These are phyloP conservation scores for Trichoderma polysporum DNA, from an alignment of 2,329 filamentous ascomycete species.

Conservation along the genomic window DNA sequence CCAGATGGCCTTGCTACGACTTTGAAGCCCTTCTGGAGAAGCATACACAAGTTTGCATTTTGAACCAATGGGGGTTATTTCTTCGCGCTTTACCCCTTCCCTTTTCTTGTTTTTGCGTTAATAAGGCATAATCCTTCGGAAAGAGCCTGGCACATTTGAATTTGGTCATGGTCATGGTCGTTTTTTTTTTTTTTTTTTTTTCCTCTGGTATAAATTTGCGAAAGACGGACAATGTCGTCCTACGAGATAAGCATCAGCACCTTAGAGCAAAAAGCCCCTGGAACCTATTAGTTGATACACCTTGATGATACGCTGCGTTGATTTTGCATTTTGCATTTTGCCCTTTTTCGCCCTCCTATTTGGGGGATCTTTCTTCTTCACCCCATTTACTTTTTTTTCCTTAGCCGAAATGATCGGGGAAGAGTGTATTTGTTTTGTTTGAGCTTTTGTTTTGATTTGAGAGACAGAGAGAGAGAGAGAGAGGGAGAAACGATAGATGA, in stretches of 20 bases:
- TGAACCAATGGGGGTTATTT: background rate
- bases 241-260: conserved; percentile 1
- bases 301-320: conserved; percentile 18
- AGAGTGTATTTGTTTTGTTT: conserved; percentile 7
- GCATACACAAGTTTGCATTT: conserved; percentile 11
- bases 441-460: background rate
- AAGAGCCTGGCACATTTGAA: background rate
- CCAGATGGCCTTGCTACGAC: conserved; percentile 8
- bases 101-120: background rate
- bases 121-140: conserved; percentile 14
- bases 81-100: background rate
- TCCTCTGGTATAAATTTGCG: background rate
- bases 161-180: background rate
- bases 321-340: background rate
- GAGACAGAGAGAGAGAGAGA: background rate
- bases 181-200: background rate
- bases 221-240: background rate
- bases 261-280: conserved; percentile 16
- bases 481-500: background rate
- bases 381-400: background rate
- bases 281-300: conserved; percentile 15
- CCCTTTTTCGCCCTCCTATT: background rate
- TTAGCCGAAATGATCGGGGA: background rate
- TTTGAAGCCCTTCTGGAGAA: background rate
- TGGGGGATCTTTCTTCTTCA: background rate